Percentiles rank a stretch among this genome's conserved stretches.
Conservation (phyloP, 2,329 filamentous ascomycete genomes). For the Thelonectria blattea region DNA sequence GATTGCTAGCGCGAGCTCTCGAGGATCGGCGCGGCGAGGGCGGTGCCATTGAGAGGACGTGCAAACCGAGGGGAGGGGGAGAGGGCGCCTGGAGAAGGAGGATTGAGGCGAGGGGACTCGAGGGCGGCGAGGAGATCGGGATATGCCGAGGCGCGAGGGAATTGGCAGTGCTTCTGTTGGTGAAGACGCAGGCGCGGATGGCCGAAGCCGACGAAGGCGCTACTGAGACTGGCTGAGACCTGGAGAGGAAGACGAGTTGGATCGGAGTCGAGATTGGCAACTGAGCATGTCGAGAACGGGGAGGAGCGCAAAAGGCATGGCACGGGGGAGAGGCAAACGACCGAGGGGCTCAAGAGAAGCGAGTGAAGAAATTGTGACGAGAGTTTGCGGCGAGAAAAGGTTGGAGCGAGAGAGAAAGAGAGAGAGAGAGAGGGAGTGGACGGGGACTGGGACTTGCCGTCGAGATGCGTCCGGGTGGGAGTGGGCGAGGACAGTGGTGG, state of each 20-base stretch:
- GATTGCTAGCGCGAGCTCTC: conserved; percentile 82
- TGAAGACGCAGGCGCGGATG: conserved; percentile 21
- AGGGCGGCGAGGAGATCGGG: conserved; percentile 14
- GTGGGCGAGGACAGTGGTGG: conserved; percentile 17
- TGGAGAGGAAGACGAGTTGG: conserved; percentile 30
- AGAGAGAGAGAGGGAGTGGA: conserved; percentile 17
- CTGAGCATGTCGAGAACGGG: conserved; percentile 37
- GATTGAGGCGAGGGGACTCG: conserved; percentile 3
- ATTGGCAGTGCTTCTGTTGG: conserved; percentile 29
- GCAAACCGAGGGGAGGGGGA: conserved; percentile 28
- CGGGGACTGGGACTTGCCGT: conserved; percentile 7
- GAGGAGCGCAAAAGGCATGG: conserved; percentile 31
- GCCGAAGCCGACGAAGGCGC: conserved; percentile 31
- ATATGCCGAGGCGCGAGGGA: conserved; percentile 21
- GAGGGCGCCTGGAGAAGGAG: conserved; percentile 17
- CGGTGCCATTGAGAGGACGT: conserved; percentile 60
- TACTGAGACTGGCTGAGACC: conserved; percentile 30
- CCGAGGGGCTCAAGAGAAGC: conserved; percentile 32
- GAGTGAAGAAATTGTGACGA: conserved; percentile 41
- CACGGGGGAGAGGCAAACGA: conserved; percentile 26
- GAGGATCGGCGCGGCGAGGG: conserved; percentile 85
- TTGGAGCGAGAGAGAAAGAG: conserved; percentile 7
- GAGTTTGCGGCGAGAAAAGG: conserved; percentile 22
- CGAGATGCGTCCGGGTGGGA: conserved; percentile 17
- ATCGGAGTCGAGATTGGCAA: conserved; percentile 35